Conservation (phyloP, 805 yeast species). For the Myxozyma geophila region DNA sequence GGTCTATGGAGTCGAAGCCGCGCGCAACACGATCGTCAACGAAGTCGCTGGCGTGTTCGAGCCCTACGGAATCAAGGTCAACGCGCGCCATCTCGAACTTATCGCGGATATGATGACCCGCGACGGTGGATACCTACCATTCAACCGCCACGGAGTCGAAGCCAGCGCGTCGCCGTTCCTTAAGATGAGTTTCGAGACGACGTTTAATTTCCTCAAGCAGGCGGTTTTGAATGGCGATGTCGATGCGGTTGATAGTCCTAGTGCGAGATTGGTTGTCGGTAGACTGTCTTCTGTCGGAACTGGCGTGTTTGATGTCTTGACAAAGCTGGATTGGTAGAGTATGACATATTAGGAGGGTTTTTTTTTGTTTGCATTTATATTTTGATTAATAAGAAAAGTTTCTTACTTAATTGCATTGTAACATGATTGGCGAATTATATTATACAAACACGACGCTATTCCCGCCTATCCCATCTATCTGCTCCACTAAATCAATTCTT, state of each 20-base stretch:
- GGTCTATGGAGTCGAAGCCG: slow-evolving; percentile 98
- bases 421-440: neutral
- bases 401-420: neutral
- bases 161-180: slow-evolving; percentile 92
- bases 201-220: slow-evolving; percentile 94
- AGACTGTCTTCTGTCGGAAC: slow-evolving; percentile 91
- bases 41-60: slow-evolving; percentile 96
- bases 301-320: slow-evolving; percentile 82
- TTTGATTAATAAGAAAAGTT: neutral
- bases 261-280: slow-evolving; percentile 92
- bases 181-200: slow-evolving; percentile 99
- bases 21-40: slow-evolving; percentile 93
- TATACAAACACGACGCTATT: neutral
- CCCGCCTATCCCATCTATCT: neutral
- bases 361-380: neutral
- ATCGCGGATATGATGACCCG: slow-evolving; percentile 99
- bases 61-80: slow-evolving; percentile 92
- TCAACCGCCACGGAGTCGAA: slow-evolving; percentile 98
- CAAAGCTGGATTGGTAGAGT: slow-evolving; percentile 20
- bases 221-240: slow-evolving; percentile 91
- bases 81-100: slow-evolving; percentile 91
- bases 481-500: neutral
- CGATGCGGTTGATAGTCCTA: slow-evolving; percentile 87
- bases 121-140: slow-evolving; percentile 95
- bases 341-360: neutral